phyloP scores from a whole-genome alignment of 768 basidiomycete genomes.

The Ramaria rubella region DNA sequence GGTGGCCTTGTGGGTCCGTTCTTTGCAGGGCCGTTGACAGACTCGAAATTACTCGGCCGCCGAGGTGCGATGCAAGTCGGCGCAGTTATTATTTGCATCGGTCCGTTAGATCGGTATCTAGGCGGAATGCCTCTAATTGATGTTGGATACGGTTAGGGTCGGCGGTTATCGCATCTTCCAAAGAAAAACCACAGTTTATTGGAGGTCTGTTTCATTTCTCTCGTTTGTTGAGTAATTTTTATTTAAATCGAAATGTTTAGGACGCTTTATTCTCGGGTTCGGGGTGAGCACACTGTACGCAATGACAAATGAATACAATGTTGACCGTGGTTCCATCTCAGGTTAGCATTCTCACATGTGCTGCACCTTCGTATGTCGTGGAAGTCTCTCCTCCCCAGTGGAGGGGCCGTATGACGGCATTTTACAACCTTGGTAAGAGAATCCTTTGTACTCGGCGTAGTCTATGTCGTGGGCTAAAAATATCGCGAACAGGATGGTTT shows the following conservation, averaged over 20 bases:
- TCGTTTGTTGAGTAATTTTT: background rate
- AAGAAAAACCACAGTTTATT: conserved; percentile 40
- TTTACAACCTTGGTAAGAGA: conserved; percentile 33
- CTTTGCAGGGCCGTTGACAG: conserved; percentile 25
- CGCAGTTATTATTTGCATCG: conserved; percentile 14
- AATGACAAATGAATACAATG: background rate
- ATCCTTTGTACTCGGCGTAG: background rate
- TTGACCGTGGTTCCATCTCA: background rate
- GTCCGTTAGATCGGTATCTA: background rate
- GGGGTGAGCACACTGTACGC: conserved; percentile 30
- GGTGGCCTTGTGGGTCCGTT: conserved; percentile 24
- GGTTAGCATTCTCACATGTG: conserved; percentile 22
- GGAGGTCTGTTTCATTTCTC: conserved; percentile 36
- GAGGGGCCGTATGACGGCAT: conserved; percentile 44
- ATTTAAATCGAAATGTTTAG: no score
- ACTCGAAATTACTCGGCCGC: conserved; percentile 23
- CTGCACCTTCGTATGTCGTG: conserved; percentile 39
- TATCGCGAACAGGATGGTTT: conserved; percentile 11
- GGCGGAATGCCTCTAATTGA: background rate
- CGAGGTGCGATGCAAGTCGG: conserved; percentile 27
- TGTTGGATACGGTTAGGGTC: conserved; percentile 29
- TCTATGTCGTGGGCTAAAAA: background rate
- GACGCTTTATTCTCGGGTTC: conserved; percentile 40
- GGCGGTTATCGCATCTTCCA: conserved; percentile 40
- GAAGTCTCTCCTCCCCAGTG: conserved; percentile 58